Conservation (phyloP, 2,329 filamentous ascomycete genomes). For the Magnaporthiopsis incrustans region DNA sequence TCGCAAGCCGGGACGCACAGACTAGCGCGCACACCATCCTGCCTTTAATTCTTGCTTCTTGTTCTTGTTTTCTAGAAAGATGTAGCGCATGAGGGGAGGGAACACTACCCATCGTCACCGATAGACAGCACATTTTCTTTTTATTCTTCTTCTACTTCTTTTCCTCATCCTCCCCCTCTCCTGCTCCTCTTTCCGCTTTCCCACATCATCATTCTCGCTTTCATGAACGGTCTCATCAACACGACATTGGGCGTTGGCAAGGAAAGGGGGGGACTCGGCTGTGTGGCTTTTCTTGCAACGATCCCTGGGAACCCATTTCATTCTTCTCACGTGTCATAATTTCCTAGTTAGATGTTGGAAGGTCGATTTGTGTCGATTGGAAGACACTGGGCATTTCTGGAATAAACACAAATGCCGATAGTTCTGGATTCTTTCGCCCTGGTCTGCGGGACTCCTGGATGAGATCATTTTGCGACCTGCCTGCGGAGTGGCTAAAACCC, state of each 20-base stretch:
- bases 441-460: too few species aligned
- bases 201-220: neutral
- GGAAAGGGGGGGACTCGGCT: neutral
- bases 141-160: neutral
- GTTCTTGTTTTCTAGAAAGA: neutral
- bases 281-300: neutral
- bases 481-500: too few species aligned
- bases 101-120: neutral
- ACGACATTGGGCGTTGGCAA: neutral
- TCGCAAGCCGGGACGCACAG: neutral
- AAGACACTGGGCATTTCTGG: neutral
- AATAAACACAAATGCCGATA: neutral
- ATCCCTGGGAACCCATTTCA: neutral
- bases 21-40: neutral
- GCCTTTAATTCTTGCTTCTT: neutral
- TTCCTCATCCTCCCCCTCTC: neutral
- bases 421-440: too few species aligned
- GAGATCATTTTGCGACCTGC: too few species aligned
- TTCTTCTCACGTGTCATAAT: neutral
- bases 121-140: conserved; percentile 1
- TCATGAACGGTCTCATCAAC: neutral
- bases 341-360: neutral
- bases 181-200: neutral
- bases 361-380: neutral
- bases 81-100: neutral